Conservation (phyloP, 2,329 filamentous ascomycete species). For the Penicillium expansum region DNA sequence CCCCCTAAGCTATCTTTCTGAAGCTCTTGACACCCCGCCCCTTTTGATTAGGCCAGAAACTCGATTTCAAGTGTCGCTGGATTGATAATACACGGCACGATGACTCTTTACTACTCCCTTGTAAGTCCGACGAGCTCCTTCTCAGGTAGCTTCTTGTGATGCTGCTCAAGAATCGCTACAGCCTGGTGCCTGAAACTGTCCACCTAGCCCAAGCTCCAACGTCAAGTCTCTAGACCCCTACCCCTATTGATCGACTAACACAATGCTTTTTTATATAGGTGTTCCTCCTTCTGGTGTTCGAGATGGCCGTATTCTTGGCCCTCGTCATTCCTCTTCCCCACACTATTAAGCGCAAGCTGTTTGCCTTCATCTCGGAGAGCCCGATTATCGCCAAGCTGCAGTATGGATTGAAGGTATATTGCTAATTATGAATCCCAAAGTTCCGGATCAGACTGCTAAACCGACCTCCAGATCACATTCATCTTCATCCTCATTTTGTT, state of each 20-base stretch:
- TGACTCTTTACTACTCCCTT: constrained; percentile 69
- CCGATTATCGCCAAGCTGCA: constrained; percentile 84
- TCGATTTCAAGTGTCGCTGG: constrained; percentile 3
- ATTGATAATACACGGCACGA: constrained; percentile 41
- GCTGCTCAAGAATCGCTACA: constrained; percentile 17
- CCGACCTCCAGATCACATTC: constrained; percentile 73
- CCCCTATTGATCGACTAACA: constrained; percentile 9
- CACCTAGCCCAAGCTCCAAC: constrained; percentile 9
- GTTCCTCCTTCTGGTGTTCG: constrained; percentile 49
- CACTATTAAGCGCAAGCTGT: constrained; percentile 77
- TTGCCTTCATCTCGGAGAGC: constrained; percentile 93
- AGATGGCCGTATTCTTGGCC: constrained; percentile 51
- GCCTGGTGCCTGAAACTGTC: constrained; percentile 19
- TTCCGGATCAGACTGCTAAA: background rate
- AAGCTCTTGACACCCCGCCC: constrained; percentile 20
- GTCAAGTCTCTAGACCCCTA: constrained; percentile 9
- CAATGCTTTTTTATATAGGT: constrained; percentile 37
- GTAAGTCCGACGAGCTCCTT: constrained; percentile 45
- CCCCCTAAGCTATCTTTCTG: constrained; percentile 10
- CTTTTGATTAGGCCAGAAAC: constrained; percentile 17
- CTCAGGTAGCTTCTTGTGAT: background rate
- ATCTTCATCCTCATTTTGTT: constrained; percentile 99
- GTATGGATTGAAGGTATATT: constrained; percentile 81
- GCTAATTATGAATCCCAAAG: background rate
- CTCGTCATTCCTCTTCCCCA: constrained; percentile 80